These are phyloP conservation scores for Botrytis aclada DNA, from an alignment of 2,329 filamentous ascomycete genomes.

Conservation along the genomic window DNA sequence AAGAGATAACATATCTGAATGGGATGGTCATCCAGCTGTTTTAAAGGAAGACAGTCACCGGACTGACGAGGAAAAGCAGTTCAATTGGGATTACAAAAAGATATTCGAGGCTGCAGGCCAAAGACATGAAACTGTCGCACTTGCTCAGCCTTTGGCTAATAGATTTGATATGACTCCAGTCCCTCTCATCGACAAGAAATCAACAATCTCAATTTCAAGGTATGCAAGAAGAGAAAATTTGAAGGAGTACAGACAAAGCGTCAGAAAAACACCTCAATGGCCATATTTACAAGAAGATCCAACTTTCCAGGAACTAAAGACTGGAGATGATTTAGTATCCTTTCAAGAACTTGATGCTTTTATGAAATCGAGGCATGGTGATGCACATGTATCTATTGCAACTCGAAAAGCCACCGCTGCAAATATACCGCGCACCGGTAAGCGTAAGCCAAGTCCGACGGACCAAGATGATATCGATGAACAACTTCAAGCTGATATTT, in stretches of 20 bases:
- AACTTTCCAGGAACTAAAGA: constrained; percentile 39
- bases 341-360: constrained; percentile 30
- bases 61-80: constrained; percentile 37
- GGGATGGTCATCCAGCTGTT: constrained; percentile 17
- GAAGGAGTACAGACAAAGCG: constrained; percentile 44
- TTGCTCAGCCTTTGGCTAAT: constrained; percentile 45
- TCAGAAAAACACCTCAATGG: constrained; percentile 45
- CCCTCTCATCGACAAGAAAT: constrained; percentile 45
- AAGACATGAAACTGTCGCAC: constrained; percentile 44
- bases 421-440: constrained; percentile 24
- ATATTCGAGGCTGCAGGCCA: constrained; percentile 41
- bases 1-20: constrained; percentile 17
- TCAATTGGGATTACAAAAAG: constrained; percentile 42
- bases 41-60: constrained; percentile 20
- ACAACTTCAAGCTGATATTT: constrained; percentile 20
- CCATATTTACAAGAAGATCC: constrained; percentile 44
- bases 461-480: constrained; percentile 26
- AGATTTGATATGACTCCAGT: constrained; percentile 47
- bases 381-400: background rate
- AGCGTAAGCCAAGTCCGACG: constrained; percentile 28
- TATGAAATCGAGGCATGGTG: constrained; percentile 29
- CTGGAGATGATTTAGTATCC: constrained; percentile 30
- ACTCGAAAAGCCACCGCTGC: constrained; percentile 5
- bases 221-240: constrained; percentile 45
- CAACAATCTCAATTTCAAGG: constrained; percentile 45